These are phyloP conservation scores for Exophiala alcalophila DNA, from an alignment of 2,329 filamentous ascomycete species.

Conservation along the genomic window DNA sequence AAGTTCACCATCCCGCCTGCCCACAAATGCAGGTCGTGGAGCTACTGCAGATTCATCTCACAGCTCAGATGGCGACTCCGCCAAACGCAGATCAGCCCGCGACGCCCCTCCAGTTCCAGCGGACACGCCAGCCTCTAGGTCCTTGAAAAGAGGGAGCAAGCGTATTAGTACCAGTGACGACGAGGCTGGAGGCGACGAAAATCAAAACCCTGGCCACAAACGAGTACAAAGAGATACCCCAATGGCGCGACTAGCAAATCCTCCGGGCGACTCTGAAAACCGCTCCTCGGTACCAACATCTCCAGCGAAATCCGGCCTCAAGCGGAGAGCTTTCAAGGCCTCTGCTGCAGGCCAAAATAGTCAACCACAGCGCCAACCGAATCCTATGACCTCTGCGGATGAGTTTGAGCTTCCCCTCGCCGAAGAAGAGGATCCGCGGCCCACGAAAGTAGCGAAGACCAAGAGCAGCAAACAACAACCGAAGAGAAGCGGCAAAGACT, in stretches of 20 bases:
- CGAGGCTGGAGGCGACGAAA: not conserved
- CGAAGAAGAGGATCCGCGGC: constrained; percentile 4
- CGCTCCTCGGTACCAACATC: not conserved
- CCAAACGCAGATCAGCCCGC: not conserved
- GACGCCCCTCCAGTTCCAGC: not conserved
- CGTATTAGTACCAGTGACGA: not conserved
- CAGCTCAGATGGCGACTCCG: not conserved
- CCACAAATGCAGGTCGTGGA: too few relatives aligned
- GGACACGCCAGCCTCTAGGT: not conserved
- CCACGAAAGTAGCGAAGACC: constrained; percentile 16
- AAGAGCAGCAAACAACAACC: constrained; percentile 1
- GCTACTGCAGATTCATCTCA: too few relatives aligned
- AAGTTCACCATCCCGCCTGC: too few relatives aligned
- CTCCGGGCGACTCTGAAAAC: not conserved
- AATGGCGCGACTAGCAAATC: constrained; percentile 3
- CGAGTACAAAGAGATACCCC: not conserved
- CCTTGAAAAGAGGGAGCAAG: not conserved
- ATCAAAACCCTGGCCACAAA: not conserved
- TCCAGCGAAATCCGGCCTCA: constrained; percentile 9
- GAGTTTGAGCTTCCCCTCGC: constrained; percentile 16
- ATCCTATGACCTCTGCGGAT: not conserved
- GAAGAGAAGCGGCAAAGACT: not conserved
- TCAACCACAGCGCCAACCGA: constrained; percentile 1
- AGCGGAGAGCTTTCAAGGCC: constrained; percentile 12
- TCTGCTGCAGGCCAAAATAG: not conserved